A percentile compares a stretch with the other conserved stretches of the same genome.
phyloP scores from a whole-genome alignment of 176 grass and related monocot genomes.

The Oryza coarctata region DNA sequence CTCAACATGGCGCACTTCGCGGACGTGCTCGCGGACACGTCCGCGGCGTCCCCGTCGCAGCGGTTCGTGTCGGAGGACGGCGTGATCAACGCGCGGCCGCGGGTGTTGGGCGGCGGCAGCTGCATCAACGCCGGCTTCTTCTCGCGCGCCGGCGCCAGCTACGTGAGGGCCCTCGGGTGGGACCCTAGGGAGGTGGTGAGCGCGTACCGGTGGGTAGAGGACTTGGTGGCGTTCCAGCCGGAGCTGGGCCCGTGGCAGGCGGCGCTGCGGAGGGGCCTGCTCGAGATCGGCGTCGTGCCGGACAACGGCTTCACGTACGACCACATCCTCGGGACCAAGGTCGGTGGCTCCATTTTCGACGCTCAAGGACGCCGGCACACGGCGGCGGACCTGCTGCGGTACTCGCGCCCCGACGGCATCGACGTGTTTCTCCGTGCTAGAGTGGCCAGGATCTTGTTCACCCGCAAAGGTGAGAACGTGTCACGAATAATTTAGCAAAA shows the following conservation, averaged over 20 bases:
- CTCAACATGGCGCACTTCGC: slow-evolving; percentile 55
- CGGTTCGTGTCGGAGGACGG: slow-evolving; percentile 83
- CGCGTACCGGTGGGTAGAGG: slow-evolving; percentile 76
- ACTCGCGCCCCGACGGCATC: slow-evolving; percentile 35
- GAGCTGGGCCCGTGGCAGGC: slow-evolving; percentile 48
- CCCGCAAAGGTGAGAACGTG: slow-evolving; percentile 4
- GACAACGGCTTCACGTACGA: slow-evolving; percentile 62
- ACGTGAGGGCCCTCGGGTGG: slow-evolving; percentile 50
- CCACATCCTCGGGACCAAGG: slow-evolving; percentile 57
- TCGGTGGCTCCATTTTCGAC: slow-evolving; percentile 66
- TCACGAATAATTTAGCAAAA: not conserved
- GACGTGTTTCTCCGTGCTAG: slow-evolving; percentile 42
- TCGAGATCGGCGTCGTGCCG: slow-evolving; percentile 53
- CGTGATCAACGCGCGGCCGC: slow-evolving; percentile 70
- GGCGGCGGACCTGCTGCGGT: slow-evolving; percentile 58
- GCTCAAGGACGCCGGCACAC: slow-evolving; percentile 40
- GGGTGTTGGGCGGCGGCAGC: slow-evolving; percentile 85
- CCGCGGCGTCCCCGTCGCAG: slow-evolving; percentile 63
- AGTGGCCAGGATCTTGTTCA: slow-evolving; percentile 52
- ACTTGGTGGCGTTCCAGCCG: slow-evolving; percentile 56
- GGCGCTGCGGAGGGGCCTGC: slow-evolving; percentile 46
- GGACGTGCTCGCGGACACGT: slow-evolving; percentile 64
- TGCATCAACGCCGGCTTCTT: slow-evolving; percentile 94
- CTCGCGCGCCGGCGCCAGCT: slow-evolving; percentile 56
- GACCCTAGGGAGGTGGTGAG: slow-evolving; percentile 43